phyloP scores from a whole-genome alignment of 306 rosid genomes.

The Quercus berberidifolia region DNA sequence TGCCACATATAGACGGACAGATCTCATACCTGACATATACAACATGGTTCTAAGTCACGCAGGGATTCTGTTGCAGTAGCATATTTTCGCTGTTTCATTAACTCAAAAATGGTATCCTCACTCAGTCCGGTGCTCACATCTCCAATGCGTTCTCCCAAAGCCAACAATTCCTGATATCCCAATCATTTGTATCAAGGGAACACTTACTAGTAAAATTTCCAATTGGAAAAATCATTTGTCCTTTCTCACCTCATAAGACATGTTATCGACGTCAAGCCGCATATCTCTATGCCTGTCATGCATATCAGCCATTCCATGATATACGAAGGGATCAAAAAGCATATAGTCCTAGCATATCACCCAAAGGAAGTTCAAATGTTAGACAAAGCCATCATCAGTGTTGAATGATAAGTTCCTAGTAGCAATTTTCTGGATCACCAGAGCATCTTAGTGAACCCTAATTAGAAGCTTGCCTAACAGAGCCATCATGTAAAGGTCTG shows the following conservation, averaged over 20 bases:
- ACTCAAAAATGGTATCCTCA: conserved; percentile 51
- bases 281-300: conserved; percentile 92
- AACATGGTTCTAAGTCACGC: conserved; percentile 68
- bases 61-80: conserved; percentile 26
- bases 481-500: conserved; percentile 15
- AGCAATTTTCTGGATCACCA: conserved; percentile 15
- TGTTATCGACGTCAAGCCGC: conserved; percentile 96
- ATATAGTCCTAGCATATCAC: conserved; percentile 61
- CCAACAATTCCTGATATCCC: conserved; percentile 70
- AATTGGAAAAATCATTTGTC: conserved; percentile 14
- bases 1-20: neutral
- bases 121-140: conserved; percentile 76
- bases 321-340: conserved; percentile 72
- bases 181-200: conserved; percentile 22
- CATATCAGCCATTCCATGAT: conserved; percentile 76
- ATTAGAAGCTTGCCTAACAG: conserved; percentile 6
- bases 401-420: conserved; percentile 12
- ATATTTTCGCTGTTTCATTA: conserved; percentile 52
- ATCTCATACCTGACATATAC: conserved; percentile 71
- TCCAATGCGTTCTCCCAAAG: conserved; percentile 86
- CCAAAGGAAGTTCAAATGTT: neutral
- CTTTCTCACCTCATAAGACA: conserved; percentile 80
- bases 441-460: neutral
- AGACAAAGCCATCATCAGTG: conserved; percentile 3
- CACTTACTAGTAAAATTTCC: neutral